Percentiles rank a stretch among this genome's conserved stretches.
These are phyloP conservation scores for Pseudevernia furfuracea DNA, from an alignment of 495 filamentous ascomycete genomes.

Conservation along the genomic window DNA sequence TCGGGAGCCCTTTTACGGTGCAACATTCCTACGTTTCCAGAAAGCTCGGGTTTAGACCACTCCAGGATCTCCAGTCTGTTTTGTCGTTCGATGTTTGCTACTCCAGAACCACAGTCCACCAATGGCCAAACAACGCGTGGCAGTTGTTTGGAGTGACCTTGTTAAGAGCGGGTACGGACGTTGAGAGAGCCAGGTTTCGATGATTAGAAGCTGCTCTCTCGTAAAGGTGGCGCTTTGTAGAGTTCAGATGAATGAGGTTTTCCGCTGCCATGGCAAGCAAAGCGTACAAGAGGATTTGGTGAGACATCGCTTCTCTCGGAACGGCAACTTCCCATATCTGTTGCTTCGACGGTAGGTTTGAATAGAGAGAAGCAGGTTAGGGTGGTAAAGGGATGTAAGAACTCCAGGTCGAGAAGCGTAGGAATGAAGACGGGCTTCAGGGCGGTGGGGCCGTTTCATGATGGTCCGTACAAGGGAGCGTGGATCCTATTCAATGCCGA, in stretches of 20 bases:
- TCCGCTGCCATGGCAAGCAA: conserved; percentile 8
- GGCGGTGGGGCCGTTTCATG: not conserved
- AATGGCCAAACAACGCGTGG: conserved; percentile 14
- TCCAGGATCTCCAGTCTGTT: too few relatives aligned
- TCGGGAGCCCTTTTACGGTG: too few relatives aligned
- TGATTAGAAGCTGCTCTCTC: not conserved
- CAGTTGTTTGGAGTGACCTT: conserved; percentile 6
- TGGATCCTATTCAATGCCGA: too few relatives aligned
- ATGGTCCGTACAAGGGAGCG: too few relatives aligned
- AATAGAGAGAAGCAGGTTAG: conserved; percentile 38
- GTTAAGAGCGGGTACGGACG: conserved; percentile 3
- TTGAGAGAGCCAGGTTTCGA: conserved; percentile 6
- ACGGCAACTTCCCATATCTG: conserved; percentile 12
- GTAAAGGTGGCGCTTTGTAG: conserved; percentile 4
- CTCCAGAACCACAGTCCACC: too few relatives aligned
- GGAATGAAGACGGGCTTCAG: not conserved
- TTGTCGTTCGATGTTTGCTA: too few relatives aligned
- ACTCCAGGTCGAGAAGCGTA: conserved; percentile 32
- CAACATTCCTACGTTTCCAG: too few relatives aligned
- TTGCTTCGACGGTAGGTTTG: conserved; percentile 3
- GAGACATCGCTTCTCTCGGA: conserved; percentile 9
- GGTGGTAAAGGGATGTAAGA: conserved; percentile 44
- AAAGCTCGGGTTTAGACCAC: too few relatives aligned
- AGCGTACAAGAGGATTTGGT: conserved; percentile 12
- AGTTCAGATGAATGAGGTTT: not conserved